Conservation (phyloP, 331 rosid species). For the Telfairia occidentalis region DNA sequence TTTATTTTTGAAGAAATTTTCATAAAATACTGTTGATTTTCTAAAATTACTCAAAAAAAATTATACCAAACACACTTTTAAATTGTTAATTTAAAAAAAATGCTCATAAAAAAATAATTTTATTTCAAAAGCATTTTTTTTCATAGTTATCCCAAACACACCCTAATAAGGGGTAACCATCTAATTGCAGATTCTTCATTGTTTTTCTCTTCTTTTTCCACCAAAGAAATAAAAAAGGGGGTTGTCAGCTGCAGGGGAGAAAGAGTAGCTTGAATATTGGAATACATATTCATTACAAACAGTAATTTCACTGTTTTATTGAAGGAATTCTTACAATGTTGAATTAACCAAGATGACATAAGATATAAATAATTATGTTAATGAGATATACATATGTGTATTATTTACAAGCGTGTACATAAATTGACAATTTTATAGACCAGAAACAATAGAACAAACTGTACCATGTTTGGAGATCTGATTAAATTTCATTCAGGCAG, state of each 20-base stretch:
- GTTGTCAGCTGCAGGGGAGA: not conserved
- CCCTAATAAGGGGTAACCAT: too few species aligned
- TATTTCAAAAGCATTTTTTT: too few species aligned
- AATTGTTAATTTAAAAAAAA: too few species aligned
- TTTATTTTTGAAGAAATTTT: too few species aligned
- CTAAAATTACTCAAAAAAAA: too few species aligned
- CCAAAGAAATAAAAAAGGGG: not conserved
- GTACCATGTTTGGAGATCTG: not conserved
- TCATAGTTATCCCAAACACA: too few species aligned
- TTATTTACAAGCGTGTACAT: slow-evolving; percentile 45
- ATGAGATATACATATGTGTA: slow-evolving; percentile 9
- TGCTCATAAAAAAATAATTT: too few species aligned
- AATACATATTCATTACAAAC: not conserved
- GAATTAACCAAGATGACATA: not conserved
- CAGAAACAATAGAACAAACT: slow-evolving; percentile 4
- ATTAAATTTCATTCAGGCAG: slow-evolving; percentile 41
- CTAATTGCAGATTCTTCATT: not conserved
- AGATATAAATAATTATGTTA: slow-evolving; percentile 20
- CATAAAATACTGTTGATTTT: too few species aligned
- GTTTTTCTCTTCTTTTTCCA: not conserved
- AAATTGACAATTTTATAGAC: slow-evolving; percentile 9
- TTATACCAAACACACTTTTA: too few species aligned
- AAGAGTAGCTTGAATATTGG: not conserved
- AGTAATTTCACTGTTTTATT: slow-evolving; percentile 1
- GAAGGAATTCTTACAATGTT: slow-evolving; percentile 11